Base-by-base conservation (phyloP, 75 land plant species). In the Cunninghamia lanceolata region DNA sequence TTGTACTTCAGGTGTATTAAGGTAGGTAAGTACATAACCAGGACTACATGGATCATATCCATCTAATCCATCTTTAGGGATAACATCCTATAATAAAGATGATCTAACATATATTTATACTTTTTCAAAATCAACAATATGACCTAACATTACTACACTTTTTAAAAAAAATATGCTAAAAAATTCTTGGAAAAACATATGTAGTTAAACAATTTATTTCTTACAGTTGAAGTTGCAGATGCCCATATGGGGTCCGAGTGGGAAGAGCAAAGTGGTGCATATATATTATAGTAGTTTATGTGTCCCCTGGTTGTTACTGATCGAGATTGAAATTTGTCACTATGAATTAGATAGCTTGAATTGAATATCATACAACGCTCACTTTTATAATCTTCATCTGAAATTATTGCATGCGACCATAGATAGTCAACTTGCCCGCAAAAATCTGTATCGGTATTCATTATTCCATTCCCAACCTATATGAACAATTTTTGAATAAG, bases 1-100 rank as follows among this genome's bases (percentile, higher is more conserved):
- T 86, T 95, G 97, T 66, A 94, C 97, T 40, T 94, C 91, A 8
- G 88, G 91, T 35, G 82, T 34, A 53, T 94, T 94, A 32, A 95
- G 56, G 71, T 95, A 95, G 8, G 81, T 75, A 1, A 9, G 7
- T 3, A 88, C 89, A 82, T 92, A 87, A 56, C 83, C 25, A 14
- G 88, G 88, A 15, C 68, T 53, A 86, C 95, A 94, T 21, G 90
- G 92, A 86, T 94, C 95, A 84, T 40, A 85, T 36, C 79, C 88
- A 28, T 30, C 32, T 68, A 68, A 30, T 68, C 73, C 34, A 68
- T 68, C n/a, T 3, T 9, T 68, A 9, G 73, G 32, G 3, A 0
- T 30, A 0, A 34, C n/a, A n/a, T 68, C 34, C 32, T n/a, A 9
- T 5, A 30, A 68, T 9, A n/a, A 1, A 25, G 30, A 66, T 6